Base-by-base conservation (phyloP, 2,329 filamentous ascomycete species). In the Ceratocystis variospora region DNA sequence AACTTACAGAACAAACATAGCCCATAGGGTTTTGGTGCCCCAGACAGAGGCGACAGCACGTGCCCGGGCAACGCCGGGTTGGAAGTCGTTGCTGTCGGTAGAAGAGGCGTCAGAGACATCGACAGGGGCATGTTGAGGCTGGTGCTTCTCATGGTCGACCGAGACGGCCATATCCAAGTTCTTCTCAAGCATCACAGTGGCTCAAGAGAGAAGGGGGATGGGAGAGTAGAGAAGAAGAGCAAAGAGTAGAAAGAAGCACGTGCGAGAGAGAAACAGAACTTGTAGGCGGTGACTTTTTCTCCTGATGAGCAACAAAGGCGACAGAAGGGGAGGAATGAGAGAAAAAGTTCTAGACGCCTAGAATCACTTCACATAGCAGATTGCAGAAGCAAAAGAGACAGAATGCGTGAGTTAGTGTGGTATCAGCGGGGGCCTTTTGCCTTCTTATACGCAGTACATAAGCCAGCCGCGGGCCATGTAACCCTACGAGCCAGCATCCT, bases 41-140 rank as follows among this genome's bases (percentile, higher is more conserved):
- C 76, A 79, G 41, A 77, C 71, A 2, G 71, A 70, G 3, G 77
- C 78, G 67, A 77, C 71, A 5, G 77, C 77, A 66, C 76, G 73
- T 45, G 77, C 75, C 17, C 71, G 70, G 67, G 73, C 72, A 19
- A 78, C 76, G 69, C 77, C 77, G 12, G 72, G 72, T 66, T 77
- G 75, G 61, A 68, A 68, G 2, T 63, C 48, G n/a, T 63, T 44
- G 68, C 74, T 73, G 46, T 72, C 66, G 25, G 72, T 66, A 3
- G 72, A 73, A 41, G 63, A 48, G 25, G 70, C 68, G 53, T 71
- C 69, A 3, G 69, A 70, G 17, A 68, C 66, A 19, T 68, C 68
- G 19, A 64, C 64, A 12, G 64, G 61, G 8, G 22, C 22, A 2
- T 61, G 22, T 12, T 41, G 28, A n/a, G 61, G 45, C 50, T 68